Conservation (phyloP, 441 rosid genomes). For the Codiaeum variegatum region DNA sequence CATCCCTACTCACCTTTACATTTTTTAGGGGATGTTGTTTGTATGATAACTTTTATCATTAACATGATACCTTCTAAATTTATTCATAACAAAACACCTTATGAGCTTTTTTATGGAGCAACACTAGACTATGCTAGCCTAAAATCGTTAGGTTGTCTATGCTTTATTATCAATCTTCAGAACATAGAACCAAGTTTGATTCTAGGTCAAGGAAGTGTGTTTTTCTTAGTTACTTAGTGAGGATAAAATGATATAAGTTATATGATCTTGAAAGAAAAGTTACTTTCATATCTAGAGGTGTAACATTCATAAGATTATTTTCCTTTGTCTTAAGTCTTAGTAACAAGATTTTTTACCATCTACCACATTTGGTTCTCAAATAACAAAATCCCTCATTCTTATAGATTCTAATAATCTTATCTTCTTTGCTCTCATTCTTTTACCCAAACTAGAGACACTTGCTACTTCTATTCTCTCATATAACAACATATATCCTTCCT, state of each 20-base stretch:
- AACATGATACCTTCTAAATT: neutral
- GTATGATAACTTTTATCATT: neutral
- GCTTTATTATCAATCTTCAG: neutral
- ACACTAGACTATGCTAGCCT: neutral
- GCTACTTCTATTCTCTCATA: too few relatives aligned
- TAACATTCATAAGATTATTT: too few relatives aligned
- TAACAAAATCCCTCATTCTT: too few relatives aligned
- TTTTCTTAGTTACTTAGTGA: neutral
- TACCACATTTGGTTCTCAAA: neutral
- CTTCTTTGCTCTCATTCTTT: too few relatives aligned
- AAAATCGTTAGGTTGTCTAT: neutral
- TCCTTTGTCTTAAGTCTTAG: too few relatives aligned
- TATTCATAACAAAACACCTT: fast-evolving
- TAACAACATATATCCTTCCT: too few relatives aligned
- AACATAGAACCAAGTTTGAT: neutral
- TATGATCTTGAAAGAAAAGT: neutral
- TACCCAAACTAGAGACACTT: too few relatives aligned
- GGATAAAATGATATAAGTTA: neutral
- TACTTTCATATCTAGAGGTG: fast-evolving
- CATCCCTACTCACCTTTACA: neutral
- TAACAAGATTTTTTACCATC: too few relatives aligned
- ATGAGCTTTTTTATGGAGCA: too few relatives aligned
- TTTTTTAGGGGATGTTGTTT: neutral
- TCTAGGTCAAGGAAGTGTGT: neutral
- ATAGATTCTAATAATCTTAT: too few relatives aligned